Conservation (phyloP, 306 rosid genomes). For the Argentina anserina region DNA sequence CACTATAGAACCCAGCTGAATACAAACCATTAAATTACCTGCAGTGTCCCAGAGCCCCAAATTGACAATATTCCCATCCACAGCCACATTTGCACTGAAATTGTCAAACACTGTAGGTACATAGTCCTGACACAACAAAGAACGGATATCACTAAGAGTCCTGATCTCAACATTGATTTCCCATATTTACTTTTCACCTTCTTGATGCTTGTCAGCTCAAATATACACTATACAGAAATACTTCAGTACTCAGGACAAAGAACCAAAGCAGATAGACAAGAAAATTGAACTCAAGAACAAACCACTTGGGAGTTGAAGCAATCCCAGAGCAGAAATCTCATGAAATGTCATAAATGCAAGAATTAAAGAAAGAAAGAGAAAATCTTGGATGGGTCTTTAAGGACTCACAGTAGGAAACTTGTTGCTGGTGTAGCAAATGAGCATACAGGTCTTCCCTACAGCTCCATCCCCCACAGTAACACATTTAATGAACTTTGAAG, state of each 20-base stretch:
- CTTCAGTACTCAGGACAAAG: neutral
- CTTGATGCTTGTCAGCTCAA: neutral
- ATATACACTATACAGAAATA: neutral
- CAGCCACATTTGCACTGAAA: conserved; percentile 94
- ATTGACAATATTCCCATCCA: conserved; percentile 88
- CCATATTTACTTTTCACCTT: neutral
- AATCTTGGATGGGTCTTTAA: conserved; percentile 15
- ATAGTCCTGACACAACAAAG: conserved; percentile 61
- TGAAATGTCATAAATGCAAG: conserved; percentile 19
- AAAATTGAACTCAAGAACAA: neutral
- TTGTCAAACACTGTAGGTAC: conserved; percentile 94
- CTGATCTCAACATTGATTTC: neutral
- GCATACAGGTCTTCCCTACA: conserved; percentile 99
- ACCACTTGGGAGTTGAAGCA: neutral
- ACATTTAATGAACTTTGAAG: conserved; percentile 96
- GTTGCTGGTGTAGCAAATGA: conserved; percentile 96
- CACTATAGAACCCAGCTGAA: neutral
- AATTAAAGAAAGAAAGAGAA: conserved; percentile 7
- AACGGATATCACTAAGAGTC: neutral
- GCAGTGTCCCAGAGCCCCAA: conserved; percentile 99
- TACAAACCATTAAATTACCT: conserved; percentile 41
- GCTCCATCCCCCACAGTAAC: conserved; percentile 99
- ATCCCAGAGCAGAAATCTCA: conserved; percentile 8
- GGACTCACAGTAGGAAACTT: conserved; percentile 84
- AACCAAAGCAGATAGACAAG: neutral